Percentiles rank a stretch among this genome's conserved stretches.
Evolutionary conservation across 2,329 filamentous ascomycete species (phyloP).

Genomic region (Alternaria sp.): DNA sequence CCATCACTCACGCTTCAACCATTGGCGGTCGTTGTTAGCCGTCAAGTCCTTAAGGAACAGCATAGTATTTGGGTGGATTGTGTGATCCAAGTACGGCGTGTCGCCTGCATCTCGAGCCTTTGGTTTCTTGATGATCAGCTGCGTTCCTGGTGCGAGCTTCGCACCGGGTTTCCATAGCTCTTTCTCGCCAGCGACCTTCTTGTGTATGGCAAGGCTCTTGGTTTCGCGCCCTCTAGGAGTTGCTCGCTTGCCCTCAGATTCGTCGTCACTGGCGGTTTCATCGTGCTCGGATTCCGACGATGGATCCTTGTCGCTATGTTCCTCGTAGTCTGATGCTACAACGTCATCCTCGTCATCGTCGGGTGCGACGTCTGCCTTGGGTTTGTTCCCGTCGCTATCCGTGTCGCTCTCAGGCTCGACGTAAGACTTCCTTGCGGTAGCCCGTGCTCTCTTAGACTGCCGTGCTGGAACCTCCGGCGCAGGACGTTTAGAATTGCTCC

Average conservation of each 20-base stretch:
- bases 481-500: constrained; percentile 46
- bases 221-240: constrained; percentile 24
- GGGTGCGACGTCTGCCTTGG: constrained; percentile 20
- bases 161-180: constrained; percentile 65
- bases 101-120: constrained; percentile 66
- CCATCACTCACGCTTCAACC: constrained; percentile 64
- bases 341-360: constrained; percentile 46
- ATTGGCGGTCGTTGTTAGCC: constrained; percentile 67
- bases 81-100: constrained; percentile 63
- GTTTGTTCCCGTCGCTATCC: constrained; percentile 22
- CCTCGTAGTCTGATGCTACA: constrained; percentile 52
- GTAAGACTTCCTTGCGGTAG: constrained; percentile 42
- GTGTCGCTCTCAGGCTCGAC: constrained; percentile 40
- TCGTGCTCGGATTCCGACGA: constrained; percentile 44
- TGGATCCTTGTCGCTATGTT: constrained; percentile 41
- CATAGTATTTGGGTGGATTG: constrained; percentile 69
- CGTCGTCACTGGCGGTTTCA: constrained; percentile 38
- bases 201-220: constrained; percentile 29
- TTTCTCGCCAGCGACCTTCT: constrained; percentile 47
- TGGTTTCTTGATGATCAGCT: constrained; percentile 68
- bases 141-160: constrained; percentile 64
- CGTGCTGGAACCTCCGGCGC: constrained; percentile 40
- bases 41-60: constrained; percentile 66
- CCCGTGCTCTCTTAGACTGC: constrained; percentile 46
- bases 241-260: constrained; percentile 34